Percentiles rank a stretch among this genome's conserved stretches.
phyloP scores from a whole-genome alignment of 805 yeast species.

The Huiozyma sinensis region DNA sequence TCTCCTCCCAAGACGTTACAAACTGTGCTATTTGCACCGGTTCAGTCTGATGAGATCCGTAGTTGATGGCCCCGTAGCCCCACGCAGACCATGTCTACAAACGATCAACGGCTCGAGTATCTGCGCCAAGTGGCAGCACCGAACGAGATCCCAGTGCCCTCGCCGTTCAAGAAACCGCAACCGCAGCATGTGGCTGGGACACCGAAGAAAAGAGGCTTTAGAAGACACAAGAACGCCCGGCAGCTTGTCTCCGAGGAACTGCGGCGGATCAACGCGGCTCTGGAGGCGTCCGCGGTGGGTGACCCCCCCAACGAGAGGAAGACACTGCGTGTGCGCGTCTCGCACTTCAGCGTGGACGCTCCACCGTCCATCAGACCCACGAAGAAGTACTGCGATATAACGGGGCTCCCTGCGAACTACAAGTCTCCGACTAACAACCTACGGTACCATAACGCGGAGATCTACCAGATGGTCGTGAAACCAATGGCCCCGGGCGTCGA shows the following conservation, averaged over 20 bases:
- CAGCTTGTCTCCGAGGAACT: constrained; percentile 72
- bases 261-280: constrained; percentile 40
- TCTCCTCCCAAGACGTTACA: too few relatives aligned
- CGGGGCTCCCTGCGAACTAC: constrained; percentile 76
- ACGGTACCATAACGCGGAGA: constrained; percentile 73
- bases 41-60: too few relatives aligned
- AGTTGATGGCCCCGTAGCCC: neutral
- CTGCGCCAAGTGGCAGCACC: constrained; percentile 18
- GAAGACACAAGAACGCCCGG: constrained; percentile 62
- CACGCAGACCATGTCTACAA: constrained; percentile 1
- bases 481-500: constrained; percentile 84
- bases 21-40: too few relatives aligned
- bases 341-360: constrained; percentile 62
- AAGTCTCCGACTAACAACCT: constrained; percentile 64
- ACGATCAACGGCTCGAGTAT: constrained; percentile 19
- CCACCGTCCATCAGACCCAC: constrained; percentile 80
- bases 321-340: constrained; percentile 40
- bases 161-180: constrained; percentile 48
- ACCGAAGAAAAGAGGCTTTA: constrained; percentile 30
- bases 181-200: constrained; percentile 24
- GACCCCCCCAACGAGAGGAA: constrained; percentile 5
- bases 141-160: constrained; percentile 23
- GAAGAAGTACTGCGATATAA: constrained; percentile 84
- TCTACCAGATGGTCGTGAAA: constrained; percentile 60
- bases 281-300: neutral